Percentiles rank a stretch among this genome's conserved stretches.
Conservation (phyloP, 2,329 filamentous ascomycete species). For the Stromatinia cepivora region DNA sequence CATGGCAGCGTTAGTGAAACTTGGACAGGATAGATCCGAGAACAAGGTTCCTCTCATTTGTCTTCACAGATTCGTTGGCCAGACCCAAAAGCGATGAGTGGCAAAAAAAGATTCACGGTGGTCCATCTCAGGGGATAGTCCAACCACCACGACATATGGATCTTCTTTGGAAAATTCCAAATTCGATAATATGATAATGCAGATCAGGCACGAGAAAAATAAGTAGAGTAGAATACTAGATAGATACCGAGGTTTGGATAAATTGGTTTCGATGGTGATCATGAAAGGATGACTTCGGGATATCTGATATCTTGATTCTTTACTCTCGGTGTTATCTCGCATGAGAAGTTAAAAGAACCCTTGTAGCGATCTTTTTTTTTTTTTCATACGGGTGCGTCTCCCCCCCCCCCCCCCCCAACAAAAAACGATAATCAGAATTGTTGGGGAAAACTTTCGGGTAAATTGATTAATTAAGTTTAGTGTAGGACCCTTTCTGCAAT, state of each 20-base stretch:
- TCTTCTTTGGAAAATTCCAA: background rate
- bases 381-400: too few relatives aligned
- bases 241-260: constrained; percentile 1
- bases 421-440: constrained; percentile 17
- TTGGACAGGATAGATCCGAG: background rate
- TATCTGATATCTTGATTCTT: too few relatives aligned
- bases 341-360: background rate
- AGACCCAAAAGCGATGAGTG: constrained; percentile 6
- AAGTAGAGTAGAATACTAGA: background rate
- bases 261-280: background rate
- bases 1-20: background rate
- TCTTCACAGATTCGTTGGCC: background rate
- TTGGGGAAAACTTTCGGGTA: constrained; percentile 21
- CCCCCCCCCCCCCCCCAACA: constrained; percentile 20
- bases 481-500: constrained; percentile 10
- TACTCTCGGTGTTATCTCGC: background rate
- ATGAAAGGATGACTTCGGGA: background rate
- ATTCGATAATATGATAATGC: background rate
- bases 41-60: background rate
- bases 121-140: constrained; percentile 4
- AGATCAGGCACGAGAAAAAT: background rate
- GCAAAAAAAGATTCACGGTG: background rate
- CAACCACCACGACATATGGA: background rate
- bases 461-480: constrained; percentile 7
- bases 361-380: constrained; percentile 18